Evolutionary conservation across 305 asterid genomes (phyloP).

Genomic region (Fraxinus angustifolia): DNA sequence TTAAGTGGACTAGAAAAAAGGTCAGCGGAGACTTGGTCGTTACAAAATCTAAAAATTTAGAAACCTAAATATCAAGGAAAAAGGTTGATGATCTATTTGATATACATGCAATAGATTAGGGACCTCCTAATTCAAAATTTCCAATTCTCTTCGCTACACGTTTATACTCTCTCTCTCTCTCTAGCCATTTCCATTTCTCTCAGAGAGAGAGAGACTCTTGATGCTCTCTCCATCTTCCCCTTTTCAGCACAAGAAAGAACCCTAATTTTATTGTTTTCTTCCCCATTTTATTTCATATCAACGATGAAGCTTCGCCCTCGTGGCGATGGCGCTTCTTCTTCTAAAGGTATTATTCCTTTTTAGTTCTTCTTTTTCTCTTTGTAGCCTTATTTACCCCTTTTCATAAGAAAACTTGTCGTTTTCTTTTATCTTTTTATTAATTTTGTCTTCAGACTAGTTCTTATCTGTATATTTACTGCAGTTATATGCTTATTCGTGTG

Average conservation of each 20-base stretch:
- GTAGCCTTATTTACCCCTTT: neutral
- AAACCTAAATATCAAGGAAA: neutral
- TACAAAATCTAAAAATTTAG: neutral
- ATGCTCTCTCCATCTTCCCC: neutral
- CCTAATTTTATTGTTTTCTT: slow-evolving; percentile 25
- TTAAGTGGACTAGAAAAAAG: neutral
- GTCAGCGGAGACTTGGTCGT: neutral
- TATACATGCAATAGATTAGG: neutral
- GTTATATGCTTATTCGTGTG: neutral
- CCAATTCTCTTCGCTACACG: neutral
- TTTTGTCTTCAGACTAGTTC: neutral
- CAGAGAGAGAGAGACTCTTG: neutral
- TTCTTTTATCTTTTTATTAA: neutral
- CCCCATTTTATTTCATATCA: neutral
- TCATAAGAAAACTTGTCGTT: neutral
- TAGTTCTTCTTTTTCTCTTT: neutral
- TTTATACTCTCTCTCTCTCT: neutral
- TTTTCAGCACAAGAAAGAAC: slow-evolving; percentile 20
- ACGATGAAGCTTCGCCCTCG: slow-evolving; percentile 63
- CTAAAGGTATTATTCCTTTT: slow-evolving; percentile 33
- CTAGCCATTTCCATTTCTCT: neutral
- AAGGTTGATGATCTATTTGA: neutral
- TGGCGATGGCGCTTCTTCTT: slow-evolving; percentile 33
- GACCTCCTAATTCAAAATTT: neutral
- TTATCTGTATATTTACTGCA: neutral